Base-by-base conservation (phyloP, 2,329 filamentous ascomycete species). In the Colletotrichum tropicale region DNA sequence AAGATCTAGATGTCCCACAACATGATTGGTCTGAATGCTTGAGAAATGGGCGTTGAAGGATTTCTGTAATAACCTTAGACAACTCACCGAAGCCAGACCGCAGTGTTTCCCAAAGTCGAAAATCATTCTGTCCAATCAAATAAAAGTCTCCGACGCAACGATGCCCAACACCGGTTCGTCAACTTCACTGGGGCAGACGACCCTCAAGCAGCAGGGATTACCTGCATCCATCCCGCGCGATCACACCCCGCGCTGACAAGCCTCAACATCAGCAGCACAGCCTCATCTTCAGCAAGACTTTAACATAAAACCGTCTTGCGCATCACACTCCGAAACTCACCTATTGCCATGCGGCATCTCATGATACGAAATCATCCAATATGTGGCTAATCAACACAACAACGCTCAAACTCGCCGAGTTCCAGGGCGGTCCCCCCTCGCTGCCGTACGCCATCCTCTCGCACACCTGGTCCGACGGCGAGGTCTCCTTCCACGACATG, bases 391-490 rank as follows among this genome's bases (percentile, higher is more conserved):
- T 52, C 43, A 52, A 52, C 43, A 52, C 43, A 0, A 52, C 43
- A 24, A 52, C 43, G 12, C 43, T 52, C 12, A 21, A 52, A 13
- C 43, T 52, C 43, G 43, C n/a, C 1, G 43, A 52, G 43, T 52
- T 52, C n/a, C 43, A 52, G 10, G 43, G 43, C 43, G 43, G 43
- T 12, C 43, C 43, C n/a, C 43, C 43, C 0, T 52, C n/a, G 43
- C 43, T 24, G 43, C 43, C 43, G 43, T 52, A 60, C 24, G 56
- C 24, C 56, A 60, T 60, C 56, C 56, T 60, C n/a, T 52, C 43
- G 0, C 81, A 83, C 73, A 81, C 81, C 30, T 81, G 80, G 78
- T 78, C 74, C n/a, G 43, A 75, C 5, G 81, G 81, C 13, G 81
- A 83, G 65, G 80, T 82, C 61, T 78, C 78, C 7, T 78, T 78